Evolutionary conservation across 805 yeast genomes (phyloP).

Genomic region (Candida maltosa): DNA sequence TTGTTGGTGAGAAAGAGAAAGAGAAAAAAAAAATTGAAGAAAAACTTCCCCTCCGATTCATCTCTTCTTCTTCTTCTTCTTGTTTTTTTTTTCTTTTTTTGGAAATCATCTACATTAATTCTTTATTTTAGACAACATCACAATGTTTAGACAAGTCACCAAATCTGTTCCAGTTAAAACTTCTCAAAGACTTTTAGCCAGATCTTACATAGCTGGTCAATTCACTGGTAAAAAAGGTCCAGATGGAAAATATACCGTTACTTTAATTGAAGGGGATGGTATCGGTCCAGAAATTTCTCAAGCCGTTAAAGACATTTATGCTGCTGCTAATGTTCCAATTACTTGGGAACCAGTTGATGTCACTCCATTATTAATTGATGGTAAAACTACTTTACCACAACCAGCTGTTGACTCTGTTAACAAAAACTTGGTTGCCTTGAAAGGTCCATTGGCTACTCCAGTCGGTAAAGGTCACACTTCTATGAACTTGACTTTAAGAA

Average conservation of each 20-base stretch:
- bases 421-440: conserved; percentile 89
- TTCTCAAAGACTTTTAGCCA: conserved; percentile 24
- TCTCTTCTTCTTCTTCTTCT: background rate
- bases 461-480: conserved; percentile 98
- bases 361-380: conserved; percentile 86
- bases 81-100: background rate
- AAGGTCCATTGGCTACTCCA: conserved; percentile 98
- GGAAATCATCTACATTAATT: too few relatives aligned
- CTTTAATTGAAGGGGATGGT: conserved; percentile 98
- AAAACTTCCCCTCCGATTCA: background rate
- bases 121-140: background rate
- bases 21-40: too few relatives aligned
- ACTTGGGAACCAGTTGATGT: conserved; percentile 98
- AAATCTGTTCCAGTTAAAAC: conserved; percentile 13
- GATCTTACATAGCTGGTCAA: conserved; percentile 58
- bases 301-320: conserved; percentile 88
- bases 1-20: too few relatives aligned
- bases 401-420: conserved; percentile 90
- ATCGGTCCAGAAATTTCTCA: conserved; percentile 91
- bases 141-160: conserved; percentile 34
- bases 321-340: conserved; percentile 93
- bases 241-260: conserved; percentile 87
- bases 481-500: conserved; percentile 93
- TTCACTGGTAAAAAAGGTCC: conserved; percentile 62
- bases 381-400: conserved; percentile 89